phyloP scores from a whole-genome alignment of 805 yeast species.

The Starmerella vitae region DNA sequence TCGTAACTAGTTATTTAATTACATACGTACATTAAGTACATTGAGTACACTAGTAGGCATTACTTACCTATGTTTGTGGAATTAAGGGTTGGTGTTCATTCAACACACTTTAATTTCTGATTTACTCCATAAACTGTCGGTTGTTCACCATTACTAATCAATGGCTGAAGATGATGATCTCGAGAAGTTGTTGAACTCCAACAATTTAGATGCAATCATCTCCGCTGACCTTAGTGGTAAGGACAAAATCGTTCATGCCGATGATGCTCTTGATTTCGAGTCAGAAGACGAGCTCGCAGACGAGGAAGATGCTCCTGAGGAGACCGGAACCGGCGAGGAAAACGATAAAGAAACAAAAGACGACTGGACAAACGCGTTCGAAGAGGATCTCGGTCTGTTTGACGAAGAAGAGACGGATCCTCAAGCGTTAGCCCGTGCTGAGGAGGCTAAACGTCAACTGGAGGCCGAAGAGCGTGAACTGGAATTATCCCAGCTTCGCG shows the following conservation, averaged over 20 bases:
- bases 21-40: slow-evolving; percentile 1
- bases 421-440: slow-evolving; percentile 5
- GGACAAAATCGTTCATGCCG: slow-evolving; percentile 61
- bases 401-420: slow-evolving; percentile 7
- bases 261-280: slow-evolving; percentile 85
- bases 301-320: slow-evolving; percentile 44
- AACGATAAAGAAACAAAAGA: slow-evolving; percentile 15
- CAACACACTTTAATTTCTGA: too few species aligned
- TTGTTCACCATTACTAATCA: too few species aligned
- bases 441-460: slow-evolving; percentile 11
- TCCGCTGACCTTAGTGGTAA: slow-evolving; percentile 30
- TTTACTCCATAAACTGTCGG: too few species aligned
- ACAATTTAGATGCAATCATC: slow-evolving; percentile 22
- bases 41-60: too few species aligned
- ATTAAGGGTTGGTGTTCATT: too few species aligned
- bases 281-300: slow-evolving; percentile 93
- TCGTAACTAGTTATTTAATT: slow-evolving; percentile 58
- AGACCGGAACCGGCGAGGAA: slow-evolving; percentile 16
- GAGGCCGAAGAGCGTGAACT: slow-evolving; percentile 15
- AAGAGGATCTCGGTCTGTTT: slow-evolving; percentile 25
- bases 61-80: too few species aligned
- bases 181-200: slow-evolving; percentile 23
- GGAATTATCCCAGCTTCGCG: slow-evolving; percentile 21
- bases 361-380: slow-evolving; percentile 27
- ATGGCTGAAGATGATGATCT: slow-evolving; percentile 27